Evolutionary conservation across 1,284 basidiomycete species (phyloP), one percentile per base, ranked within the genome.

Genomic region (Cryptococcus sp.): DNA sequence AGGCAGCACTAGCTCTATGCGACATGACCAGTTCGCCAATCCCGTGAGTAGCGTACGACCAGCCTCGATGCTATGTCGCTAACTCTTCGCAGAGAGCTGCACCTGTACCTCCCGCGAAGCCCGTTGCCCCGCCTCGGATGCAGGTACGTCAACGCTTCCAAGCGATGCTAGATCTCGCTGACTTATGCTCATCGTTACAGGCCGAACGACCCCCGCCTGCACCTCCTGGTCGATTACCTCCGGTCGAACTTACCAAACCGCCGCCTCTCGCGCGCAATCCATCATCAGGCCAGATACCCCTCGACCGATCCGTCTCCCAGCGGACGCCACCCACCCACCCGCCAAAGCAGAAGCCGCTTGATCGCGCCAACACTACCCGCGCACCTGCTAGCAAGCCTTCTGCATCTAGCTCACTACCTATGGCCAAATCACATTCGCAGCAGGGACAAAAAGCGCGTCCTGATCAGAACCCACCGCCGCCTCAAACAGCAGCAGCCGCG

Each of bases 291-390:
- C 47, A 61, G 54, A 53, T 57, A 20, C 54, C 70, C n/a, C 65
- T 80, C 35, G 77, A 80, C 56, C 72, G 80, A 22, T 80, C 80
- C 8, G 68, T 68, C 35, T 79, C 78, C 2, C 74, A 75, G 15
- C 72, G 80, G 17, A 67, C 66, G 3, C 68, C 78, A 5, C 67
- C 74, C 11, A 72, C 70, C 17, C 67, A 67, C 44, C 55, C 61
- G 3, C 61, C 65, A 17, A 68, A 70, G 53, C 61, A 62, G 35
- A 74, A 71, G 60, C 51, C 71, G 0, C 68, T 79, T 25, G 78
- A 79, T 57, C 65, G 78, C 27, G 75, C 78, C 25, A 87, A 87
- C 45, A 76, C 78, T 0, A 76, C 77, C 13, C 74, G 74, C 17
- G 70, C 73, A 8, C 73, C 78, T 3, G 58, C 66, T 22, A 62